Conservation (phyloP, 176 grass and related monocot genomes). For the Lolium perenne region DNA sequence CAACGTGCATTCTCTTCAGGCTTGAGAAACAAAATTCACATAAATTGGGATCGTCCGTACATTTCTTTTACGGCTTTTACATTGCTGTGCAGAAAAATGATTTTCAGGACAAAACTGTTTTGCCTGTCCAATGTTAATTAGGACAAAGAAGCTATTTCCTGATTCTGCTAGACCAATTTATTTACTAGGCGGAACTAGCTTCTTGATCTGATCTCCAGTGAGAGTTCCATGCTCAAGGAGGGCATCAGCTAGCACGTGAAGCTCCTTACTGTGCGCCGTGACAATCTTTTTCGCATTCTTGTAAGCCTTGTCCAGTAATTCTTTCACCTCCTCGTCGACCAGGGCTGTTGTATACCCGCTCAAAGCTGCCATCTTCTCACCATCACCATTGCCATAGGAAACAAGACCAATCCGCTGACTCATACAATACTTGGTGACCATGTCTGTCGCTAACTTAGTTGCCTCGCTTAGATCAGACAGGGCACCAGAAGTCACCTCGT, state of each 20-base stretch:
- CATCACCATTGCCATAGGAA: not conserved
- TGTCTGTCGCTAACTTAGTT: not conserved
- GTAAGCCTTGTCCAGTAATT: not conserved
- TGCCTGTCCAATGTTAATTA: not conserved
- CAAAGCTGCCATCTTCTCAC: not conserved
- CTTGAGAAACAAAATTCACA: not conserved
- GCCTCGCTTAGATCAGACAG: not conserved
- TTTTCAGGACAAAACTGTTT: not conserved
- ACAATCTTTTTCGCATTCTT: not conserved
- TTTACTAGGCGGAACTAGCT: not conserved
- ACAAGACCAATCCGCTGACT: not conserved
- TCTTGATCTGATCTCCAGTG: not conserved
- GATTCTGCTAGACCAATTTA: not conserved
- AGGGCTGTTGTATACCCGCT: not conserved
- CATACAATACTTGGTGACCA: not conserved
- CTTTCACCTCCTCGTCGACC: not conserved
- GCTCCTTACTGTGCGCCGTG: not conserved
- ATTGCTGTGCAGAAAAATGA: not conserved
- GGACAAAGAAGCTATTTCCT: not conserved
- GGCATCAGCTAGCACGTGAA: not conserved
- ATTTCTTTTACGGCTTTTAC: not conserved
- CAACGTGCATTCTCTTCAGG: not conserved
- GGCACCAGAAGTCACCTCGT: not conserved
- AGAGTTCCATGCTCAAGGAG: constrained; percentile 8
- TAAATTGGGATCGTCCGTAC: not conserved